These are phyloP conservation scores for Lodderomyces elongisporus DNA, from an alignment of 1,139 yeast species.

Conservation along the genomic window DNA sequence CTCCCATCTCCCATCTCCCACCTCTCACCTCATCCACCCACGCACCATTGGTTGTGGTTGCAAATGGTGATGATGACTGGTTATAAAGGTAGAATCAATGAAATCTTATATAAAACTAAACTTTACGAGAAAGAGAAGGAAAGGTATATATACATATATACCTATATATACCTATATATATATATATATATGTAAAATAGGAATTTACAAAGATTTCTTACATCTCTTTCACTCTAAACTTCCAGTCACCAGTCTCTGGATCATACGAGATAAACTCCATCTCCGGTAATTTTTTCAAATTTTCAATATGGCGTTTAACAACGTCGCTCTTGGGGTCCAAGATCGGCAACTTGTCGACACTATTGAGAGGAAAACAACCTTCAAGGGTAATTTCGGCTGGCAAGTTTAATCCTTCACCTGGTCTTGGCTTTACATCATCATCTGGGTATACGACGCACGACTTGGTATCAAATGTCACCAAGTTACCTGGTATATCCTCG, in stretches of 20 bases:
- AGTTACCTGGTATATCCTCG: conserved; percentile 59
- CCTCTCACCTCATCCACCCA: too few species aligned
- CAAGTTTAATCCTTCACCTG: conserved; percentile 80
- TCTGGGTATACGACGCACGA: conserved; percentile 74
- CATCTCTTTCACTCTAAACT: conserved; percentile 47
- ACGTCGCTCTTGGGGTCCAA: conserved; percentile 74
- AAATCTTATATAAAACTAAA: too few species aligned
- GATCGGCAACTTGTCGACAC: conserved; percentile 67
- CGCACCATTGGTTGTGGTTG: too few species aligned
- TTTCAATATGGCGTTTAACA: conserved; percentile 63
- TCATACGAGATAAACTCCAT: conserved; percentile 73
- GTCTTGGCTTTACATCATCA: conserved; percentile 50
- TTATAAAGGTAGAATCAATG: too few species aligned
- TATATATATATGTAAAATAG: too few species aligned
- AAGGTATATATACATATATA: too few species aligned
- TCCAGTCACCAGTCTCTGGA: conserved; percentile 77
- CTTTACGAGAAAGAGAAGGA: too few species aligned
- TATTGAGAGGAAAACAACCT: conserved; percentile 72
- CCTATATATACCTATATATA: too few species aligned
- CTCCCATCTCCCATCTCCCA: too few species aligned
- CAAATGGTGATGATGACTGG: too few species aligned
- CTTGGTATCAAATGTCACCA: conserved; percentile 57
- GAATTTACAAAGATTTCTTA: too few species aligned
- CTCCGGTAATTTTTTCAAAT: conserved; percentile 55
- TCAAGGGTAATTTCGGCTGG: conserved; percentile 70